A percentile compares a stretch with the other conserved stretches of the same genome.
phyloP scores from a whole-genome alignment of 2,329 filamentous ascomycete species.

The Aspergillus cejpii region DNA sequence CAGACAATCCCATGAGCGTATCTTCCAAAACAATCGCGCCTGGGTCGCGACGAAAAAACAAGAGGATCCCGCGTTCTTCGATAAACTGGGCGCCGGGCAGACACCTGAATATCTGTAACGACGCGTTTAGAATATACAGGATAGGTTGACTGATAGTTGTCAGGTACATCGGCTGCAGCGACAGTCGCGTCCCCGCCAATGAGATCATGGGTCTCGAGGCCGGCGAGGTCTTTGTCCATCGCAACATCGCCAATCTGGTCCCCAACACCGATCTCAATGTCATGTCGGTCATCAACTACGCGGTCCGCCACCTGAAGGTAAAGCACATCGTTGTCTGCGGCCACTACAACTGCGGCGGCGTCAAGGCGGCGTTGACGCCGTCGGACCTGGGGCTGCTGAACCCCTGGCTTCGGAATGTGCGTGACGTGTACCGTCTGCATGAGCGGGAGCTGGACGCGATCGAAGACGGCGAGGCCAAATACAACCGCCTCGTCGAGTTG shows the following conservation, averaged over 20 bases:
- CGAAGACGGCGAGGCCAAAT: slow-evolving; percentile 15
- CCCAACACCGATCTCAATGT: slow-evolving; percentile 26
- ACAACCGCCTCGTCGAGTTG: slow-evolving; percentile 26
- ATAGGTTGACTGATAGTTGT: slow-evolving; percentile 1
- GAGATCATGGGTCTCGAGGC: slow-evolving; percentile 30
- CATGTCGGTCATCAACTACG: slow-evolving; percentile 31
- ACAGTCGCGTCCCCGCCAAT: slow-evolving; percentile 30
- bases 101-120: slow-evolving; percentile 57
- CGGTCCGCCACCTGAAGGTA: slow-evolving; percentile 42
- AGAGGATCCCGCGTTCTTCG: slow-evolving; percentile 60
- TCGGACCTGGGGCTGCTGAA: slow-evolving; percentile 65
- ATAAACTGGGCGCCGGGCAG: slow-evolving; percentile 58
- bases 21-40: slow-evolving; percentile 62
- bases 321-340: slow-evolving; percentile 65
- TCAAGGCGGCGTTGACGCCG: slow-evolving; percentile 55
- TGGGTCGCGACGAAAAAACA: slow-evolving; percentile 57
- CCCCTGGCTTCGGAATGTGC: slow-evolving; percentile 63
- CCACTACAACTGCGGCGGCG: slow-evolving; percentile 63
- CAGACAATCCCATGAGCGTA: slow-evolving; percentile 53
- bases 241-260: slow-evolving; percentile 32
- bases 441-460: slow-evolving; percentile 57
- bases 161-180: slow-evolving; percentile 34
- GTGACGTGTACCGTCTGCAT: slow-evolving; percentile 66
- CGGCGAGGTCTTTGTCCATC: slow-evolving; percentile 31
- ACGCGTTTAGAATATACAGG: too few species aligned